Conservation (phyloP, 2,329 filamentous ascomycete genomes). For the Epichloe amarillans region DNA sequence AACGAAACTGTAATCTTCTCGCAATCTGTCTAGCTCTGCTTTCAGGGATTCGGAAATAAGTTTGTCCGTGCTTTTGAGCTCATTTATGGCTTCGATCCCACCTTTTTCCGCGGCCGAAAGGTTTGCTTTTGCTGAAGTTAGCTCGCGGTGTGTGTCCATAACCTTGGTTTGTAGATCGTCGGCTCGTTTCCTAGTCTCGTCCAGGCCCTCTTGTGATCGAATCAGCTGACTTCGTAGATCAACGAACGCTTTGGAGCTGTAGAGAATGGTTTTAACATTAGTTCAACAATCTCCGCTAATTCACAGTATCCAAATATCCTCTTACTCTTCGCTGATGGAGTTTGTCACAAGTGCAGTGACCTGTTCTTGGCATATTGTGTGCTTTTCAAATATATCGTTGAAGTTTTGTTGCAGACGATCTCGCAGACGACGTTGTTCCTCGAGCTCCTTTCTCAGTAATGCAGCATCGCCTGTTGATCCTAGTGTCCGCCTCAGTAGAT, state of each 20-base stretch:
- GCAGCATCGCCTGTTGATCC: conserved; percentile 41
- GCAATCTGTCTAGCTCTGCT: conserved; percentile 41
- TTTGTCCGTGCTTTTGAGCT: conserved; percentile 45
- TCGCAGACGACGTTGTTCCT: conserved; percentile 36
- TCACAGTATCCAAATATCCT: conserved; percentile 19
- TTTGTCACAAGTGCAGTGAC: conserved; percentile 39
- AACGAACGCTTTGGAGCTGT: conserved; percentile 39
- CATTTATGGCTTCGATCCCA: conserved; percentile 39
- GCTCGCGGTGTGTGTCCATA: conserved; percentile 40
- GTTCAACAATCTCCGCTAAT: not conserved
- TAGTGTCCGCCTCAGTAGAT: conserved; percentile 40
- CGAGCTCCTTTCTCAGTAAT: conserved; percentile 40
- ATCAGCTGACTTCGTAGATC: conserved; percentile 36
- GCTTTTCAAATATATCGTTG: conserved; percentile 44
- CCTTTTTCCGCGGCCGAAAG: conserved; percentile 41
- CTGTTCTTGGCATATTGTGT: conserved; percentile 43
- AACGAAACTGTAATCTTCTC: conserved; percentile 35
- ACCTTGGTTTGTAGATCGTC: conserved; percentile 34
- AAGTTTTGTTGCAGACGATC: conserved; percentile 40
- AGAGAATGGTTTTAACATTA: conserved; percentile 24
- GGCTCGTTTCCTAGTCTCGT: conserved; percentile 27
- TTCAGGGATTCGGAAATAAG: conserved; percentile 45
- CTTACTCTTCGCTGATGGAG: conserved; percentile 40
- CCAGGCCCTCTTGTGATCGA: conserved; percentile 32
- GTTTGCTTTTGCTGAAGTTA: conserved; percentile 38